Evolutionary conservation across 1,284 basidiomycete species (phyloP).

Genomic region (Earliella scabrosa): DNA sequence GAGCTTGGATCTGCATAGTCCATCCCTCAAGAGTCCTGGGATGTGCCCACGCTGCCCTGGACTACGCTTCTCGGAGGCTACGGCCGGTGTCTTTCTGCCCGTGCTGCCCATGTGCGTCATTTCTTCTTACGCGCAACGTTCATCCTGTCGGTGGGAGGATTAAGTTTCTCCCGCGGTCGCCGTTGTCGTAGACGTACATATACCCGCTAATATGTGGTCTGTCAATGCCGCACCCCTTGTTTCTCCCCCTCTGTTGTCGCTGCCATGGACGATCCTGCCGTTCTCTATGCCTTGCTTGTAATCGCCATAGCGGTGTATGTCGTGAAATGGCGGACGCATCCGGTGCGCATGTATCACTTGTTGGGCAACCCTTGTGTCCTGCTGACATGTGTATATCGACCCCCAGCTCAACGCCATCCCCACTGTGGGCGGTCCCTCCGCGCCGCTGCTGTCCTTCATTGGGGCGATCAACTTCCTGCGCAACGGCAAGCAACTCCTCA

Average conservation of each 20-base stretch:
- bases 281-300: not conserved
- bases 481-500: slow-evolving; percentile 15
- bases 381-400: too few relatives aligned
- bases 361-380: not conserved
- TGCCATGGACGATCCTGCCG: not conserved
- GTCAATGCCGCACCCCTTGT: not conserved
- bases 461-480: slow-evolving; percentile 18
- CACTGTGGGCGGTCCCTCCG: slow-evolving; percentile 29
- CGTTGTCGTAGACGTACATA: too few relatives aligned
- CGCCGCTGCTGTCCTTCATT: slow-evolving; percentile 29
- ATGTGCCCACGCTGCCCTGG: too few relatives aligned
- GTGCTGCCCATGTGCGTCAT: too few relatives aligned
- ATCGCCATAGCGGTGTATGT: not conserved
- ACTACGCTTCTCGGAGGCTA: too few relatives aligned
- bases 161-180: too few relatives aligned
- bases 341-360: not conserved
- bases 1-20: too few relatives aligned
- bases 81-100: too few relatives aligned
- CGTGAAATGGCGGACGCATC: not conserved
- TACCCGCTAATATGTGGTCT: not conserved
- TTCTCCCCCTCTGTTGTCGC: not conserved
- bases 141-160: too few relatives aligned
- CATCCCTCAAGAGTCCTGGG: too few relatives aligned
- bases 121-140: too few relatives aligned
- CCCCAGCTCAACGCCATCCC: slow-evolving; percentile 28